phyloP scores from a whole-genome alignment of 805 yeast species.

The Starmera pachycereana region DNA sequence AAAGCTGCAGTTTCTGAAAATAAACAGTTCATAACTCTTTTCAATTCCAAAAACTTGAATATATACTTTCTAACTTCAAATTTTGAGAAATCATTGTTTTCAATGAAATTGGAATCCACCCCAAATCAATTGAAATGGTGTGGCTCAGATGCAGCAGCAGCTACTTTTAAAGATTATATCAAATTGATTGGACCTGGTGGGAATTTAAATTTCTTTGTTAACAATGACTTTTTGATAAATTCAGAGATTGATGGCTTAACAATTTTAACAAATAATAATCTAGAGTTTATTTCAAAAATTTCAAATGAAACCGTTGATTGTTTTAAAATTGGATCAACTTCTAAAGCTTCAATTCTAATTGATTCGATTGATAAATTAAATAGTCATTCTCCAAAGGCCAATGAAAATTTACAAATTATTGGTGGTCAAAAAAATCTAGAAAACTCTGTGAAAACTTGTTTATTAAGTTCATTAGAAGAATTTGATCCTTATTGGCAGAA shows the following conservation, averaged over 20 bases:
- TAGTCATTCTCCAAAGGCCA: conserved; percentile 67
- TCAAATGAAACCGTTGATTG: conserved; percentile 44
- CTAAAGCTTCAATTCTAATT: conserved; percentile 71
- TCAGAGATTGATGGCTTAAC: conserved; percentile 65
- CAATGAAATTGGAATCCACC: conserved; percentile 15
- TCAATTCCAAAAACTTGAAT: conserved; percentile 26
- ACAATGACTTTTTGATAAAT: conserved; percentile 29
- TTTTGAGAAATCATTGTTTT: conserved; percentile 15
- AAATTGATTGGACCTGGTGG: conserved; percentile 64
- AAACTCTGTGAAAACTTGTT: conserved; percentile 60
- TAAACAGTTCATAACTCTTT: conserved; percentile 44
- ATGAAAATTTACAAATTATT: conserved; percentile 56
- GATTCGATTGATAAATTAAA: conserved; percentile 68
- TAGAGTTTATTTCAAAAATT: conserved; percentile 60
- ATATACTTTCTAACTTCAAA: conserved; percentile 41
- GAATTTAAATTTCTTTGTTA: conserved; percentile 39
- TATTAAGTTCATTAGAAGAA: conserved; percentile 69
- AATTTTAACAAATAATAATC: conserved; percentile 40
- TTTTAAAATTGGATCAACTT: conserved; percentile 74
- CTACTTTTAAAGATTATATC: conserved; percentile 51
- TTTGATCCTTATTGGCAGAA: conserved; percentile 76
- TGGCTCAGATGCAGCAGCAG: conserved; percentile 70
- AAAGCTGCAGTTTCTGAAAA: conserved; percentile 40
- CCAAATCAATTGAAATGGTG: conserved; percentile 67
- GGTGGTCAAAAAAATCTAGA: conserved; percentile 33